A percentile compares a stretch with the other conserved stretches of the same genome.
Evolutionary conservation across 2,329 filamentous ascomycete species (phyloP).

Genomic region (Phyllosticta citribraziliensis): DNA sequence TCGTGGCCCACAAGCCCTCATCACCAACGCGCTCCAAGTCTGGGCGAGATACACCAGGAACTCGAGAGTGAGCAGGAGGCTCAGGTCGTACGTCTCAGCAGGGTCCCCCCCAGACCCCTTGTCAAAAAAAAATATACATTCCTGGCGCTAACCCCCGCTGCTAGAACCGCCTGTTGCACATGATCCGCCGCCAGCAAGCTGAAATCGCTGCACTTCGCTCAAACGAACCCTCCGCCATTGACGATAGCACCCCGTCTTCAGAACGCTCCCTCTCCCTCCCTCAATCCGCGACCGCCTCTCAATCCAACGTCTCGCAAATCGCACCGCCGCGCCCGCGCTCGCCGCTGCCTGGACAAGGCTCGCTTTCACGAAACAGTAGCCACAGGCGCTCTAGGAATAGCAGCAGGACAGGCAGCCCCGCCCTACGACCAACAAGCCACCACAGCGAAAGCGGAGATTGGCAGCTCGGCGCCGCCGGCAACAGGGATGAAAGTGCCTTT

Average conservation of each 20-base stretch:
- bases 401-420: slow-evolving; percentile 33
- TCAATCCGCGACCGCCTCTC: slow-evolving; percentile 23
- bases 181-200: slow-evolving; percentile 67
- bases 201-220: slow-evolving; percentile 52
- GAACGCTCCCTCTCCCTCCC: slow-evolving; percentile 37
- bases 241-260: slow-evolving; percentile 43
- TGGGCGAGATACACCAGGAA: slow-evolving; percentile 71
- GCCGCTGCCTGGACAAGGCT: slow-evolving; percentile 20
- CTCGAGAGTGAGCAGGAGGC: slow-evolving; percentile 71
- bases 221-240: slow-evolving; percentile 28
- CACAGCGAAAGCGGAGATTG: slow-evolving; percentile 53
- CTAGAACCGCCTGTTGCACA: slow-evolving; percentile 64
- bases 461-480: slow-evolving; percentile 42
- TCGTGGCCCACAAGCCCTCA: slow-evolving; percentile 44
- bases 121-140: neutral
- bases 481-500: slow-evolving; percentile 63
- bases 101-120: neutral
- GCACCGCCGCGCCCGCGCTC: slow-evolving; percentile 34
- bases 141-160: neutral
- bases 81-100: slow-evolving; percentile 50
- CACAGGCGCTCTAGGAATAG: slow-evolving; percentile 27
- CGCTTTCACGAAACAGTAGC: slow-evolving; percentile 36
- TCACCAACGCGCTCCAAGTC: slow-evolving; percentile 58
- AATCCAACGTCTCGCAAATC: slow-evolving; percentile 27
- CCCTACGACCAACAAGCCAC: slow-evolving; percentile 46